Percentiles rank a stretch among this genome's conserved stretches.
Conservation (phyloP, 768 basidiomycete genomes). For the Scleroderma bovista region DNA sequence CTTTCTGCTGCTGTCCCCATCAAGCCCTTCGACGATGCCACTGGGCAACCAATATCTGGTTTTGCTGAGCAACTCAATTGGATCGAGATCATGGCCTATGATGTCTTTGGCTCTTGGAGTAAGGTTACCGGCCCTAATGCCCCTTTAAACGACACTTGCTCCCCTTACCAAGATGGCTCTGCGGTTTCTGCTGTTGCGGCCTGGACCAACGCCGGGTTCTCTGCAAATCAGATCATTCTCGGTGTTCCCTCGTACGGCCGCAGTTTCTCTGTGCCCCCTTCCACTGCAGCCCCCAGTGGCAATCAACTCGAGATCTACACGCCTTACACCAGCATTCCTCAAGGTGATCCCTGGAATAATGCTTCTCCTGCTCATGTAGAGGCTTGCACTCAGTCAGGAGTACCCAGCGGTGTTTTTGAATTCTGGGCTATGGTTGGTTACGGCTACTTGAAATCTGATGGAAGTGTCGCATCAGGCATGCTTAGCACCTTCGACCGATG, state of each 20-base stretch:
- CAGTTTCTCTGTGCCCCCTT: constrained; percentile 45
- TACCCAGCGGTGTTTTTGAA: constrained; percentile 46
- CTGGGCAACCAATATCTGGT: too few species aligned
- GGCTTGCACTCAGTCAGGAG: constrained; percentile 50
- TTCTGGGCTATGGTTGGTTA: constrained; percentile 57
- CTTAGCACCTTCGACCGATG: constrained; percentile 55
- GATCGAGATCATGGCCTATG: constrained; percentile 63
- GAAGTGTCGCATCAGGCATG: constrained; percentile 49
- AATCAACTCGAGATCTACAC: constrained; percentile 43
- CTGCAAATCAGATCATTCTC: constrained; percentile 61
- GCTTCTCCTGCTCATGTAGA: constrained; percentile 38
- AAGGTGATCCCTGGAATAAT: constrained; percentile 56
- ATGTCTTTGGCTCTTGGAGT: constrained; percentile 49
- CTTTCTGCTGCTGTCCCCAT: constrained; percentile 65
- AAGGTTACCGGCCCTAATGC: constrained; percentile 70
- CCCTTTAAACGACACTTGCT: constrained; percentile 75
- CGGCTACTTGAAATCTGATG: constrained; percentile 46
- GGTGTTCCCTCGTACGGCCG: constrained; percentile 83
- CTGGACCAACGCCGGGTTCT: constrained; percentile 78
- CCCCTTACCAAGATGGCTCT: constrained; percentile 65
- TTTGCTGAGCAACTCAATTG: constrained; percentile 69
- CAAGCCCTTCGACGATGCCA: constrained; percentile 70
- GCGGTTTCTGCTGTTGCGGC: constrained; percentile 63
- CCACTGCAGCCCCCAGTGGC: constrained; percentile 31
- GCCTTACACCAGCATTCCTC: constrained; percentile 42